Base-by-base conservation (phyloP, 495 filamentous ascomycete species). In the Penicilliopsis zonata region DNA sequence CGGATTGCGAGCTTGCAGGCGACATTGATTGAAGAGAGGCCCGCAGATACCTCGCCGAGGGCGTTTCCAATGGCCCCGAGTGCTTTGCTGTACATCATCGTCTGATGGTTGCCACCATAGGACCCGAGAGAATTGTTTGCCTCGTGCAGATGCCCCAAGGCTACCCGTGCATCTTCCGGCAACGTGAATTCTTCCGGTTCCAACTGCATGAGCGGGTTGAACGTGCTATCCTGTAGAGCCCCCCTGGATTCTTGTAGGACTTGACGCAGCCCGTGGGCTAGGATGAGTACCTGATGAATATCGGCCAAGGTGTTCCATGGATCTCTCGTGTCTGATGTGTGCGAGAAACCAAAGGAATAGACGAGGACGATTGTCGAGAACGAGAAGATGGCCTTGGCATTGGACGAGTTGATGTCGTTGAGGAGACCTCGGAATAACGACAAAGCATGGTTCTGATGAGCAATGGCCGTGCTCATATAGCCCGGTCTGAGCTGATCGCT, bases 341-440 rank as follows among this genome's bases (percentile, higher is more conserved):
- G 55, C 0, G 61, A 61, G 26, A 65, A 66, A 1, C 57, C 68
- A 28, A 70, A 67, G 2, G 63, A 56, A 36, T 70, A 70, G 7
- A 69, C 45, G 17, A 64, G 63, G 15, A 67, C 56, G 14, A 72
- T 47, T 14, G 59, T 48, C 1, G 66, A 56, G 36, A 71, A 69
- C 0, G 58, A 59, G 35, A 72, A 67, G 53, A 71, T 60, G 5
- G 67, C 63, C 17, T 62, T 63, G 10, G 60, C 58, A 35, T 69
- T 69, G 2, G 40, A 32, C 14, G 55, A 47, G 18, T 55, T 59
- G 28, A 70, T 55, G 14, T 62, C 53, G 4, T 43, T 35, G 13
- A 70, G 47, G 3, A 51, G 36, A 8, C 47, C 49, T 4, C 66
- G 61, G 33, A 71, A 72, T 3, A 59, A 41, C 1, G 56, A 45